phyloP scores from a whole-genome alignment of 1,284 basidiomycete genomes.

The Agaricales sp. region DNA sequence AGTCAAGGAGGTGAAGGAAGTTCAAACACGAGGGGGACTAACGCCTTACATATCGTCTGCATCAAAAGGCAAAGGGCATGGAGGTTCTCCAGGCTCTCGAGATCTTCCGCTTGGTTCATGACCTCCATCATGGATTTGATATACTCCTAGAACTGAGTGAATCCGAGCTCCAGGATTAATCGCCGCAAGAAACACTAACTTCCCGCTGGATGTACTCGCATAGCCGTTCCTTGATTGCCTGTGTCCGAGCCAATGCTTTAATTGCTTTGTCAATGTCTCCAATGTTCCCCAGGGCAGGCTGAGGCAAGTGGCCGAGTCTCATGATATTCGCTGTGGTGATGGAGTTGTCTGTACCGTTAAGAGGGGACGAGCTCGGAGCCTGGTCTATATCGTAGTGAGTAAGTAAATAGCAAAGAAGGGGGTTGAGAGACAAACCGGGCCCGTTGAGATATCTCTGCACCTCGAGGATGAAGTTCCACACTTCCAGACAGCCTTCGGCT shows the following conservation, averaged over 20 bases:
- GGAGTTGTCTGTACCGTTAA: conserved; percentile 45
- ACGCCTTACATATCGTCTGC: conserved; percentile 83
- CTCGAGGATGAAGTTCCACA: conserved; percentile 95
- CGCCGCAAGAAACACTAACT: conserved; percentile 31
- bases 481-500: conserved; percentile 89
- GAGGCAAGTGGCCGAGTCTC: conserved; percentile 60
- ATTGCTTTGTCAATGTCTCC: conserved; percentile 70
- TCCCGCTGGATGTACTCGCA: conserved; percentile 75
- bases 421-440: conserved; percentile 33
- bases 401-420: conserved; percentile 7
- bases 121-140: conserved; percentile 81
- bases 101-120: conserved; percentile 82
- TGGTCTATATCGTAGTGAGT: conserved; percentile 28
- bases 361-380: conserved; percentile 43
- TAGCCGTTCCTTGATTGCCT: conserved; percentile 65
- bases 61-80: conserved; percentile 88
- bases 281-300: conserved; percentile 62
- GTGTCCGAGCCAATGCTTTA: conserved; percentile 55
- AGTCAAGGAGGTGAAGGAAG: conserved; percentile 6
- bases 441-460: conserved; percentile 81
- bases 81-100: conserved; percentile 82
- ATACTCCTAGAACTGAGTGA: conserved; percentile 51
- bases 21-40: not conserved
- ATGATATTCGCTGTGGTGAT: conserved; percentile 52
- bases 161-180: conserved; percentile 5